Evolutionary conservation across 2,329 filamentous ascomycete species (phyloP).

Genomic region (Echinosphaeria canescens): DNA sequence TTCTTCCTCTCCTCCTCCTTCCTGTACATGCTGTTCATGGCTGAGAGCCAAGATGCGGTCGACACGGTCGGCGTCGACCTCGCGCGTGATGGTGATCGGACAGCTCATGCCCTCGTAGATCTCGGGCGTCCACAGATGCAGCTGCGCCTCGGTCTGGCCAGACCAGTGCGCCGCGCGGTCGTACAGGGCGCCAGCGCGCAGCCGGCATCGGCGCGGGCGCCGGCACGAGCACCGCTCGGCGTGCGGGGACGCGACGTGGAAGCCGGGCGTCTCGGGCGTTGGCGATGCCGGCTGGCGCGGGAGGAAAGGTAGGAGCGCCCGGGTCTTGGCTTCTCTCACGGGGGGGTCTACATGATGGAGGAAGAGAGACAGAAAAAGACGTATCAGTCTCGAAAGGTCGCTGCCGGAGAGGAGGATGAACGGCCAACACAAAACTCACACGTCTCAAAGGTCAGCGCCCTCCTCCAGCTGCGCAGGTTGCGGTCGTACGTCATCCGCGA

Average conservation of each 20-base stretch:
- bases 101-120: constrained; percentile 7
- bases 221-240: constrained; percentile 3
- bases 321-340: too few relatives aligned
- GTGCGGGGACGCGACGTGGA: constrained; percentile 4
- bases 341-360: too few relatives aligned
- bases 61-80: constrained; percentile 5
- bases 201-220: constrained; percentile 1
- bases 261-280: constrained; percentile 1
- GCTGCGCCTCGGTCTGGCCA: constrained; percentile 7
- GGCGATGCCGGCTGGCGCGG: background rate
- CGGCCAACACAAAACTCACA: constrained; percentile 3
- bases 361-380: too few relatives aligned
- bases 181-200: constrained; percentile 3
- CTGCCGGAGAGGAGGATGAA: background rate
- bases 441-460: constrained; percentile 5
- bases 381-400: too few relatives aligned
- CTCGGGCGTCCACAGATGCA: constrained; percentile 9
- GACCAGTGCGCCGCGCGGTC: constrained; percentile 7
- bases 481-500: constrained; percentile 7
- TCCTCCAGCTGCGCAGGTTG: constrained; percentile 7
- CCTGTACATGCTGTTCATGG: background rate
- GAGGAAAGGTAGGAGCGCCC: background rate
- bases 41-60: constrained; percentile 4
- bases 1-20: too few relatives aligned
- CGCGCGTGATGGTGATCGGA: constrained; percentile 7